Conservation (phyloP, 1,284 basidiomycete genomes). For the Trichosporon sp. region DNA sequence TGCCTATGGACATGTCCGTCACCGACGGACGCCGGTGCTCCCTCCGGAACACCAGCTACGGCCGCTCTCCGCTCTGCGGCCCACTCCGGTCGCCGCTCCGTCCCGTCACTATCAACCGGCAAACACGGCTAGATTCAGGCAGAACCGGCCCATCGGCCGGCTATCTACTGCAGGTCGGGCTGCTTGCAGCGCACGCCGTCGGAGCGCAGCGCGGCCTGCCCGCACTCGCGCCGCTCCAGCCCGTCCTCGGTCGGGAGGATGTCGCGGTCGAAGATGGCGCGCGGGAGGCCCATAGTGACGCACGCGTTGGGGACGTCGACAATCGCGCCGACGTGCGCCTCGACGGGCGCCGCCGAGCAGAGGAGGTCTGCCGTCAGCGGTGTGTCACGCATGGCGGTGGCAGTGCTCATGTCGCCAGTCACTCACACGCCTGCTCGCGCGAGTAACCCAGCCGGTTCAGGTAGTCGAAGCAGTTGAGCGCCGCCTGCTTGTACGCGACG, state of each 20-base stretch:
- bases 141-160: too few species aligned
- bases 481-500: constrained; percentile 65
- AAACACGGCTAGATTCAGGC: not conserved
- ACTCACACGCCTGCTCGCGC: constrained; percentile 60
- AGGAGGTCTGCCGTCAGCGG: constrained; percentile 56
- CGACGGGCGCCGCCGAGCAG: constrained; percentile 68
- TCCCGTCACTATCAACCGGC: not conserved
- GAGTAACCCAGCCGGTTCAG: constrained; percentile 52
- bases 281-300: constrained; percentile 65
- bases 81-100: not conserved
- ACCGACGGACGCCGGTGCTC: not conserved
- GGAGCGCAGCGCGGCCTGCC: constrained; percentile 63
- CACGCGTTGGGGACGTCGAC: constrained; percentile 74
- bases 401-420: not conserved
- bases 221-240: constrained; percentile 57
- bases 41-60: too few species aligned
- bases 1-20: not conserved
- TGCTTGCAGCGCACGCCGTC: constrained; percentile 52
- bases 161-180: not conserved
- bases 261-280: constrained; percentile 69
- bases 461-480: constrained; percentile 69
- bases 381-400: not conserved
- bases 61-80: not conserved
- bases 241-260: constrained; percentile 63
- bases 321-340: constrained; percentile 64